Evolutionary conservation across 1,284 basidiomycete genomes (phyloP), one percentile per base, ranked within the genome.

Genomic region (Ustilago vetiveriae): DNA sequence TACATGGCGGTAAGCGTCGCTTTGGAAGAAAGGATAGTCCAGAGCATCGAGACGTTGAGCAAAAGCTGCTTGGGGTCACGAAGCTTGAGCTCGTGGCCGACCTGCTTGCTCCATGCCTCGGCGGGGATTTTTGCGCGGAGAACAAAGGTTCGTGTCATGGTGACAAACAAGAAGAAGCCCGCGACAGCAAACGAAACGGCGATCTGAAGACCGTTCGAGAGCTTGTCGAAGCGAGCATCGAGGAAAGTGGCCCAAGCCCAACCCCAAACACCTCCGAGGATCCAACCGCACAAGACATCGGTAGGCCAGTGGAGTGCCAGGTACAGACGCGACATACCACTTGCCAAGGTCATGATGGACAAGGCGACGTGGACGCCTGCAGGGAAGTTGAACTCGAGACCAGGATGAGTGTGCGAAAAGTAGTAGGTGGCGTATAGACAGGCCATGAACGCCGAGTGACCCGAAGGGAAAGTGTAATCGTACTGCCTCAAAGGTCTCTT

Each of bases 371-470:
- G 55, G 14, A 50, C 22, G 6, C 30, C 27, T 7, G 32, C 29
- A 32, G 55, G 55, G 36, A 57, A 57, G 17, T 40, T 17, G 47
- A 57, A 57, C 23, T 30, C 4, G 5, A 57, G 17, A 2, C 43
- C 55, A 2, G 17, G 23, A 19, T 57, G 47, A 17, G 44, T 57
- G 29, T 47, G 55, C 13, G 36, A 40, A 26, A 57, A 57, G 47
- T 50, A 57, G 40, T 57, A 57, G 21, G 47, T 40, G 5, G 55
- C 41, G 29, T 57, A 57, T 9, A 57, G 41, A 21, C 55, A 57
- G 0, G 55, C 55, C 55, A 57, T 57, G 42, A 57, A 57, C 21
- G 55, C 47, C 42, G 55, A 50, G 30, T 57, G 55, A 22, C 55
- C 55, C 26, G 55, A 57, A 8, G 55, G 55, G 19, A 57, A 57